Percentiles rank a stretch among this genome's conserved stretches.
These are phyloP conservation scores for Avena insularis DNA, from an alignment of 176 grass and related monocot genomes.

Conservation along the genomic window DNA sequence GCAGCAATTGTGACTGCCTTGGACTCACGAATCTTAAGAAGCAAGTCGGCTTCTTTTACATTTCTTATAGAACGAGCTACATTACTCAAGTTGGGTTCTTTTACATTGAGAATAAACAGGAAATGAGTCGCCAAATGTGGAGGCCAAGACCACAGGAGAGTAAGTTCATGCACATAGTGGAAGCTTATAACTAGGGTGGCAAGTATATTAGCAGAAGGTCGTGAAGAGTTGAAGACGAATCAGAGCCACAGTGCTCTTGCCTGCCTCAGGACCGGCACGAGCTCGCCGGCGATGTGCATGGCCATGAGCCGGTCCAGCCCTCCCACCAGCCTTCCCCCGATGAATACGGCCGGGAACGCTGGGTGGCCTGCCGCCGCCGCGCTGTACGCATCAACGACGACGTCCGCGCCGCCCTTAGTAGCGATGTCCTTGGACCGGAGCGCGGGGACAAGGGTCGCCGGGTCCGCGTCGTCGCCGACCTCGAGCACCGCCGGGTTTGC, in stretches of 20 bases:
- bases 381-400: not conserved
- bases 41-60: too few species aligned
- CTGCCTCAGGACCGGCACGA: slow-evolving; percentile 63
- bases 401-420: not conserved
- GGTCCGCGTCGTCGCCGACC: slow-evolving; percentile 58
- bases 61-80: too few species aligned
- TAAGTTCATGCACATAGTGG: not conserved
- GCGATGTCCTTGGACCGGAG: slow-evolving; percentile 13
- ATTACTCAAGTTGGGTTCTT: too few species aligned
- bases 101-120: too few species aligned
- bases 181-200: not conserved
- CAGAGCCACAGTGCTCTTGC: slow-evolving; percentile 75
- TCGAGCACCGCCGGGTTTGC: slow-evolving; percentile 66
- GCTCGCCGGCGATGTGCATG: slow-evolving; percentile 60
- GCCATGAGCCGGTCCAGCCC: slow-evolving; percentile 70
- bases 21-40: not conserved
- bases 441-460: slow-evolving; percentile 45
- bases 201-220: not conserved
- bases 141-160: not conserved
- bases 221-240: not conserved
- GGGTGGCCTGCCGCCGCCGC: not conserved
- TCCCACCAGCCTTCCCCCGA: slow-evolving; percentile 61
- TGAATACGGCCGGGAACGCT: not conserved
- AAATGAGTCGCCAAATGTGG: not conserved
- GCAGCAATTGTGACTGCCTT: not conserved